Base-by-base conservation (phyloP, 768 basidiomycete genomes). In the Serendipita sp. region DNA sequence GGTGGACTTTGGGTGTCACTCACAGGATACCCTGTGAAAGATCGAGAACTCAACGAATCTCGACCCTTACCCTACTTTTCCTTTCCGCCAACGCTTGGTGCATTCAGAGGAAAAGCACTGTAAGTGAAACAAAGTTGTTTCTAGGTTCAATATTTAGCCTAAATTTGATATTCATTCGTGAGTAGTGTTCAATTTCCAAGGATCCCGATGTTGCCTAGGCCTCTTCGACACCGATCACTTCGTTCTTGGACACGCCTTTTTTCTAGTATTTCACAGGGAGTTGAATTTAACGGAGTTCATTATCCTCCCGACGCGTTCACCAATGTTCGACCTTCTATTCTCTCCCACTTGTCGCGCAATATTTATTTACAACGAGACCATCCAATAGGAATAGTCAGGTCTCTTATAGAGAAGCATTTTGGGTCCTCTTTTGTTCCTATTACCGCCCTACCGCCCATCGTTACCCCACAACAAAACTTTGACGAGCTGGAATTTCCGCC, bases 401-500 rank as follows among this genome's bases (percentile, higher is more conserved):
- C 78, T 24, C 80, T 92, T 68, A 86, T 98, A 70, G 89, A 96
- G 76, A 80, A 81, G 18, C 89, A 96, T 72, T 97, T 88, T 70
- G 68, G 66, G 32, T 77, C 85, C 3, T 76, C 83, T 64, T 92
- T 85, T 73, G 75, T 83, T 13, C 84, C 87, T 67, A 75, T 90
- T 51, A 83, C 86, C 11, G 86, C 89, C 24, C 77, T 90, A 66
- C 88, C 92, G 1, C 92, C 96, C 1, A 76, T 98, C 67, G 96
- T 99, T 64, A 86, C 92, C 2, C 90, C 92, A 1, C 78, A 78
- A 72, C 84, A 93, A 74, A 99, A 94, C 76, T 99, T 99, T 74
- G 96, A 99, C 75, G 90, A 95, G 69, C 85, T 99, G 37, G 92
- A 91, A 2, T 98, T 99, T 76, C 86, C 95, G 0, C 70, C 76